Percentiles rank a stretch among this genome's conserved stretches.
Conservation (phyloP, 164 flowering plant species). For the Liriodendron chinense region DNA sequence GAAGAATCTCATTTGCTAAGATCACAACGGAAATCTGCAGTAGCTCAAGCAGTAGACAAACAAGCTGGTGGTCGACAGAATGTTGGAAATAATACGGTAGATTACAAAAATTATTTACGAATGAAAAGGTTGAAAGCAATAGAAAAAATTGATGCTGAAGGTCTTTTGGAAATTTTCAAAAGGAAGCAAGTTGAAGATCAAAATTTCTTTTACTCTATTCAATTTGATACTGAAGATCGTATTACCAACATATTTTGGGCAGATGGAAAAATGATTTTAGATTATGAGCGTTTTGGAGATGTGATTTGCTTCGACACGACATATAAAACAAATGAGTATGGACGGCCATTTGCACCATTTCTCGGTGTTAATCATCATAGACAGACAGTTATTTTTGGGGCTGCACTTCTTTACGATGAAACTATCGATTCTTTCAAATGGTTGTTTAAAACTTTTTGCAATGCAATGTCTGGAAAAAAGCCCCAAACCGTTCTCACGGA, state of each 20-base stretch:
- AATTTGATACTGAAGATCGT: constrained; percentile 3
- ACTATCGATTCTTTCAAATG: constrained; percentile 7
- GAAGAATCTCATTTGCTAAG: constrained; percentile 12
- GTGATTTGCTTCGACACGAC: constrained; percentile 15
- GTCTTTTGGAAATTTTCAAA: constrained; percentile 1
- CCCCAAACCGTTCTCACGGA: constrained; percentile 12
- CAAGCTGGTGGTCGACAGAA: constrained; percentile 4
- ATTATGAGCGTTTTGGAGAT: constrained; percentile 14
- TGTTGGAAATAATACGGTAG: background rate
- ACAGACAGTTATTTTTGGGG: constrained; percentile 12
- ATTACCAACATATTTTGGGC: constrained; percentile 13
- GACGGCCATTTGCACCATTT: constrained; percentile 13
- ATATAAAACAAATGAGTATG: background rate
- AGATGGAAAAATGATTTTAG: constrained; percentile 3
- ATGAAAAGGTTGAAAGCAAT: background rate
- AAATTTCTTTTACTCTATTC: constrained; percentile 11
- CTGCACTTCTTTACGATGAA: constrained; percentile 5
- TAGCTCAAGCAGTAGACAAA: background rate
- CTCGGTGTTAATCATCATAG: constrained; percentile 14
- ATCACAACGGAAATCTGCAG: constrained; percentile 11
- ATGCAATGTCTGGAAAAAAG: constrained; percentile 13
- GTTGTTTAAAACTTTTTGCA: constrained; percentile 13
- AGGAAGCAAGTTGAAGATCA: constrained; percentile 1
- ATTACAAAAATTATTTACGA: constrained; percentile 5
- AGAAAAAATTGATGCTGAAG: constrained; percentile 1